Percentiles rank a stretch among this genome's conserved stretches.
Evolutionary conservation across 163 green algal genomes (phyloP).

Genomic region (Chlamydomonas reinhardtii): DNA sequence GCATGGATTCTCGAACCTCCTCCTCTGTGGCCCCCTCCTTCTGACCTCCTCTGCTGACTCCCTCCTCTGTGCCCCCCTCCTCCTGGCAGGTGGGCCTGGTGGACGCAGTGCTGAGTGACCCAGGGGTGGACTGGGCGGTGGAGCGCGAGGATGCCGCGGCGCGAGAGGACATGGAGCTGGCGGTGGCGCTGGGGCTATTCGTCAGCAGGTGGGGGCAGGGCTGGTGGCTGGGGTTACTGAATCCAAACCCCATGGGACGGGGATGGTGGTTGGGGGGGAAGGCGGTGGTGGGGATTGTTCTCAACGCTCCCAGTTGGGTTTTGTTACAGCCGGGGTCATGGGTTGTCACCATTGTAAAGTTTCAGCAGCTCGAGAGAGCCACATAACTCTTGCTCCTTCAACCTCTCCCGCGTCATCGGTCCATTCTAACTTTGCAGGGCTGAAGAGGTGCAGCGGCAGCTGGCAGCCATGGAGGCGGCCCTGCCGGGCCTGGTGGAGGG

Average conservation of each 20-base stretch:
- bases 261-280: too few species aligned
- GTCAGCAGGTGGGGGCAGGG: slow-evolving; percentile 52
- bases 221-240: background rate
- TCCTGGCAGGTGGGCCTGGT: slow-evolving; percentile 60
- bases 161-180: slow-evolving; percentile 71
- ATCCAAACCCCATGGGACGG: too few species aligned
- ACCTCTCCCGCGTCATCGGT: too few species aligned
- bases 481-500: slow-evolving; percentile 15
- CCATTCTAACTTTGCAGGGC: background rate
- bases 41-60: too few species aligned
- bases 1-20: too few species aligned
- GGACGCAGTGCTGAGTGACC: slow-evolving; percentile 70
- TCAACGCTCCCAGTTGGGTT: too few species aligned
- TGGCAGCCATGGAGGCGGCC: background rate
- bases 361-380: too few species aligned
- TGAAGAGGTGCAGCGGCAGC: slow-evolving; percentile 42
- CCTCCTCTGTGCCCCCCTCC: background rate
- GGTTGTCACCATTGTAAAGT: too few species aligned
- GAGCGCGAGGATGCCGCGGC: slow-evolving; percentile 65
- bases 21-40: too few species aligned
- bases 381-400: background rate
- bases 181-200: slow-evolving; percentile 75
- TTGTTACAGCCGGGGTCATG: too few species aligned
- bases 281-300: too few species aligned
- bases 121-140: slow-evolving; percentile 73